phyloP scores from a whole-genome alignment of 1,284 basidiomycete genomes.

The Ganoderma sinense region DNA sequence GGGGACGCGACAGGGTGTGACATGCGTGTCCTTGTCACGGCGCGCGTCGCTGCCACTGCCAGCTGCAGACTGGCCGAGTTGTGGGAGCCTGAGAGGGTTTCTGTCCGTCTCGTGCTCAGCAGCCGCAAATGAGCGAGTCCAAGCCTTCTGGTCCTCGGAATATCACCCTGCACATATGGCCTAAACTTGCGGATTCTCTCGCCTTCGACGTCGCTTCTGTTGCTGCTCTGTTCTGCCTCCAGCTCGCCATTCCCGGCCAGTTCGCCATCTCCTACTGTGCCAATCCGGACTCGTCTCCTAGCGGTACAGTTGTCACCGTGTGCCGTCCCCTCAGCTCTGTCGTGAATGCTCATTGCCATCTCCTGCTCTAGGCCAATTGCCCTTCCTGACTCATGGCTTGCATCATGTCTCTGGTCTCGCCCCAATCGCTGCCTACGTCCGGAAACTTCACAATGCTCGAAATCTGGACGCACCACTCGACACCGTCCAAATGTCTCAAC shows the following conservation, averaged over 20 bases:
- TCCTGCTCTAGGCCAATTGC: constrained; percentile 61
- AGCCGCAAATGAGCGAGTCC: constrained; percentile 20
- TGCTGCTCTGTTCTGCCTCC: constrained; percentile 69
- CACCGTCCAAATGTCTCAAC: constrained; percentile 55
- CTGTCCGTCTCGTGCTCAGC: background rate
- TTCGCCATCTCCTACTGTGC: constrained; percentile 68
- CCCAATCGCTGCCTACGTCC: constrained; percentile 70
- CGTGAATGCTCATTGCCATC: background rate
- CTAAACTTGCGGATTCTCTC: constrained; percentile 64
- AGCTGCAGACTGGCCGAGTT: too few species aligned
- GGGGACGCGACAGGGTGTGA: background rate
- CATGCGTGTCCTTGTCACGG: constrained; percentile 11
- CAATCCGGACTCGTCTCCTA: constrained; percentile 79
- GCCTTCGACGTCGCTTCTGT: constrained; percentile 74
- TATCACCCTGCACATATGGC: constrained; percentile 68
- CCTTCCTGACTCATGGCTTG: constrained; percentile 68
- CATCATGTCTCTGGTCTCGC: constrained; percentile 58
- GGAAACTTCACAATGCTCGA: constrained; percentile 49
- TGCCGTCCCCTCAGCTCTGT: background rate
- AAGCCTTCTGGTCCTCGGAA: constrained; percentile 23
- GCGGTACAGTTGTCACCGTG: constrained; percentile 57
- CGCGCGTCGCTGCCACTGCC: constrained; percentile 6
- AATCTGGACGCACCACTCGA: constrained; percentile 56
- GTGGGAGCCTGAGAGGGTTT: background rate
- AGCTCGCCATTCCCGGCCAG: constrained; percentile 67